Conservation (phyloP, 2,329 filamentous ascomycete species). For the Phaeoacremonium minimum region DNA sequence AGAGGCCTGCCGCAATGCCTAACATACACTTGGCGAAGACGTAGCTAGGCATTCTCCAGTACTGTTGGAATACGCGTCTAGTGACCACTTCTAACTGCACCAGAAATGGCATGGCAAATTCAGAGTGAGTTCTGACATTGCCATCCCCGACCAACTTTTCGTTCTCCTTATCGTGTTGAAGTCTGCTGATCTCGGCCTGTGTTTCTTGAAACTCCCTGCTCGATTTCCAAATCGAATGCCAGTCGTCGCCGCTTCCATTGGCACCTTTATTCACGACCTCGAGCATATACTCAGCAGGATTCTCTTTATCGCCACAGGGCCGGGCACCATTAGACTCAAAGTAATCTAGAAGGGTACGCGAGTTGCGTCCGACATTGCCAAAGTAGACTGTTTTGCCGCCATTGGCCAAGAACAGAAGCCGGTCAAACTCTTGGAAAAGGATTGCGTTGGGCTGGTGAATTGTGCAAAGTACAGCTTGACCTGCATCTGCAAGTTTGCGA, state of each 20-base stretch:
- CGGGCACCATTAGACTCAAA: conserved; percentile 63
- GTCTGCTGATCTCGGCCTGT: conserved; percentile 57
- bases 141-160: conserved; percentile 12
- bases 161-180: conserved; percentile 45
- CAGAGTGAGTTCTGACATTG: conserved; percentile 35
- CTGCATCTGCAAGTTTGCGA: conserved; percentile 53
- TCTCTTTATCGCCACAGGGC: conserved; percentile 56
- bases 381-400: conserved; percentile 68
- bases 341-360: conserved; percentile 52
- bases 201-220: conserved; percentile 47
- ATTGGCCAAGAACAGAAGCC: conserved; percentile 57
- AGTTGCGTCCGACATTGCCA: conserved; percentile 60
- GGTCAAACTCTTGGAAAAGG: conserved; percentile 53
- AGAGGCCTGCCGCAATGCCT: conserved; percentile 56
- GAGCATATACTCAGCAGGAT: conserved; percentile 75
- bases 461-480: conserved; percentile 50
- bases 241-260: conserved; percentile 45
- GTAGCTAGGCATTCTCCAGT: conserved; percentile 77
- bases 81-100: conserved; percentile 63
- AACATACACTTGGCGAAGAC: conserved; percentile 69
- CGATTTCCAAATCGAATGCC: conserved; percentile 63
- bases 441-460: conserved; percentile 52
- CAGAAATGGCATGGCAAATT: conserved; percentile 74
- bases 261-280: conserved; percentile 39
- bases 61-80: conserved; percentile 71